Base-by-base conservation (phyloP, 1,139 yeast genomes). In the Yamadazyma conglobata region DNA sequence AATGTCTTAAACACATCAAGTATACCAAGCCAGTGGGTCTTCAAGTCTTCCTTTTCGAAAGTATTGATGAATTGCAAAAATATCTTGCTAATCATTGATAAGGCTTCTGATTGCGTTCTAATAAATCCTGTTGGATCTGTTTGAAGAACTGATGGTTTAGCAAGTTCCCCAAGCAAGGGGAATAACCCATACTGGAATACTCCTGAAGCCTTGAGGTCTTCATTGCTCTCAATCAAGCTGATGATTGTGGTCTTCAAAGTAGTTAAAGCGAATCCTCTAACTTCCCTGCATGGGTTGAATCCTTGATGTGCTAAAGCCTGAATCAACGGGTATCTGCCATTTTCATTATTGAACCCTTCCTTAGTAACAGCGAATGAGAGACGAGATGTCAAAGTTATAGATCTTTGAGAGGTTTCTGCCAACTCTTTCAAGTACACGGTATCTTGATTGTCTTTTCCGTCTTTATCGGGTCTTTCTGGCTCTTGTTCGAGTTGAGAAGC, bases 291-390 rank as follows among this genome's bases (percentile, higher is more conserved):
- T 7, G 95, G 95, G 47, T 87, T 88, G 52, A 84, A 73, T 51
- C 96, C 85, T 55, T 88, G 96, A 46, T 83, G 89, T 0, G 93
- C 87, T 36, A 88, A 65, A 0, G 93, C 91, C 50, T 85, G 91
- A 18, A 81, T 62, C 37, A 81, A 58, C 1, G 89, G 80, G 42
- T 79, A 75, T 36, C 74, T 60, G 21, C 59, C 44, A n/a, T 61
- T 64, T 12, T 60, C 56, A 15, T 33, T 30, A 17, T 28, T 32
- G 25, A 42, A 42, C 5, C 37, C 43, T 9, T 48, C 52, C 12
- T 48, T 49, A 3, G 46, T 35, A 5, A 63, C 45, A 8, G 60
- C 44, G 2, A 57, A 48, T 10, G 73, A 43, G 34, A 81, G 54
- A 4, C 67, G 69, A 4, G 77, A 55, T 0, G 91, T 82, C 35